These are phyloP conservation scores for Alternaria sp. DNA, from an alignment of 2,329 filamentous ascomycete species.

Conservation along the genomic window DNA sequence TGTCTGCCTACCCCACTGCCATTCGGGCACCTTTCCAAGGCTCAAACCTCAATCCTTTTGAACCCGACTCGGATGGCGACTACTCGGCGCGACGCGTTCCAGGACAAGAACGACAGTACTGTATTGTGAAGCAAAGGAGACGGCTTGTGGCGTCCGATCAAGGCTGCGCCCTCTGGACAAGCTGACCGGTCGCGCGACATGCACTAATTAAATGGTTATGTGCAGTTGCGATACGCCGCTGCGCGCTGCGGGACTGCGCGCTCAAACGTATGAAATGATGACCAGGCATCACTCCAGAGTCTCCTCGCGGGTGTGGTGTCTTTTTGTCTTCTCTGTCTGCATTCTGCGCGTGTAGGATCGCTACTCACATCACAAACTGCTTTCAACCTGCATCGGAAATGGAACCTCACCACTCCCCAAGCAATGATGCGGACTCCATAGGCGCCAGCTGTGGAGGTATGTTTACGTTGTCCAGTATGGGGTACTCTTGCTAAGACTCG, in stretches of 20 bases:
- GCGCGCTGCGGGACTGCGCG: background rate
- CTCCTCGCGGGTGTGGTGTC: background rate
- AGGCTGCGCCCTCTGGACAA: background rate
- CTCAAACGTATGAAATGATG: background rate
- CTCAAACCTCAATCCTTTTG: background rate
- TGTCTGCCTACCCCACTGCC: background rate
- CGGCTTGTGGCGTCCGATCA: background rate
- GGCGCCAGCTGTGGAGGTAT: background rate
- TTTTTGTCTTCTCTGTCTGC: background rate
- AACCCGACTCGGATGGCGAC: background rate
- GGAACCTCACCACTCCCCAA: background rate
- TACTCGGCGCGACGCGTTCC: background rate
- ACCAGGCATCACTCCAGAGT: background rate
- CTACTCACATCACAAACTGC: background rate
- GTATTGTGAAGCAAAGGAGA: background rate
- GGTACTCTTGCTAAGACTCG: background rate
- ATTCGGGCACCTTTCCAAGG: background rate
- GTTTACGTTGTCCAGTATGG: background rate
- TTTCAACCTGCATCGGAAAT: background rate
- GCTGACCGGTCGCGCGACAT: conserved; percentile 5
- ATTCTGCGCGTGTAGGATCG: background rate
- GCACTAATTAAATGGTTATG: conserved; percentile 12
- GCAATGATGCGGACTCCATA: background rate
- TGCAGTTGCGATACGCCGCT: conserved; percentile 11
- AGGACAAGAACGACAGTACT: background rate